Evolutionary conservation across 164 flowering plant species (phyloP).

Genomic region (Malania oleifera): DNA sequence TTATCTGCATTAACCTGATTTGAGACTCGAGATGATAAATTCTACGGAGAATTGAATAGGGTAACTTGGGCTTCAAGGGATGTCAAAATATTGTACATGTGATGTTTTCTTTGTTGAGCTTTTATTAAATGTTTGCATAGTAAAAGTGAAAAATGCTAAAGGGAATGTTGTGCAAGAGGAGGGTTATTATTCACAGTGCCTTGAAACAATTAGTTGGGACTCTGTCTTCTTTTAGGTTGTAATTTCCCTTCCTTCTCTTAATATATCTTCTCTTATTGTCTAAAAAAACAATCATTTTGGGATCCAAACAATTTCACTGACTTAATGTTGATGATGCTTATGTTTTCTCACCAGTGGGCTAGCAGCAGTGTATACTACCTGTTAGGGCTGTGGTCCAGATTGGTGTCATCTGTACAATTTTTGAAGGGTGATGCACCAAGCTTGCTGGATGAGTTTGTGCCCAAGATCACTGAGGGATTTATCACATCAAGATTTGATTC

Average conservation of each 20-base stretch:
- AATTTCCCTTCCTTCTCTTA: too few species aligned
- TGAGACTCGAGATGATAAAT: too few species aligned
- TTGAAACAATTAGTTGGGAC: too few species aligned
- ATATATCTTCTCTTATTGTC: neutral
- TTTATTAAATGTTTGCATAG: too few species aligned
- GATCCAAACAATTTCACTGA: neutral
- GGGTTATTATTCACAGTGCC: too few species aligned
- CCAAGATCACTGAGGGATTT: slow-evolving; percentile 89
- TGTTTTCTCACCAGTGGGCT: slow-evolving; percentile 75
- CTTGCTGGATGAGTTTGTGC: slow-evolving; percentile 91
- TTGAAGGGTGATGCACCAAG: slow-evolving; percentile 92
- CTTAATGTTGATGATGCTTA: slow-evolving; percentile 9
- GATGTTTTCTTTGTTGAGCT: too few species aligned
- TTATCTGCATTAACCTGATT: too few species aligned
- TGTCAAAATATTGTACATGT: too few species aligned
- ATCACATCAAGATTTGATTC: slow-evolving; percentile 94
- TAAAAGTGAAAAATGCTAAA: too few species aligned
- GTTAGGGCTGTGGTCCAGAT: slow-evolving; percentile 92
- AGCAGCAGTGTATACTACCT: slow-evolving; percentile 98
- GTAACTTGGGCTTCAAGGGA: too few species aligned
- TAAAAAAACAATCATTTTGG: neutral
- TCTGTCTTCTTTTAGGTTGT: too few species aligned
- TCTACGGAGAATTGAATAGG: too few species aligned
- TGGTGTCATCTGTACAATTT: slow-evolving; percentile 94
- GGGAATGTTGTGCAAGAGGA: neutral